phyloP scores from a whole-genome alignment of 768 basidiomycete genomes.

The Daedaleopsis sinensis region DNA sequence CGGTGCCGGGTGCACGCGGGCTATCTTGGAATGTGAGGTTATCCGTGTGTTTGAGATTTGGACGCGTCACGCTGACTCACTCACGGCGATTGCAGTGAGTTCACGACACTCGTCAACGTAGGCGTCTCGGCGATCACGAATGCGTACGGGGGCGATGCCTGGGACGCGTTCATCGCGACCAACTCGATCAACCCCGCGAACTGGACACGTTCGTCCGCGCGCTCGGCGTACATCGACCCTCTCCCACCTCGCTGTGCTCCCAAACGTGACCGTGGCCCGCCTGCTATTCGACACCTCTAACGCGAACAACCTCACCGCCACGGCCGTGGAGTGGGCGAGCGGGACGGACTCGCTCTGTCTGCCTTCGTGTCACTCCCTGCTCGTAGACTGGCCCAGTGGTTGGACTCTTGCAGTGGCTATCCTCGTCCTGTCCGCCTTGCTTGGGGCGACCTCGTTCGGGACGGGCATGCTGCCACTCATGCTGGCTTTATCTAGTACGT shows the following conservation, averaged over 20 bases:
- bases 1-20: constrained; percentile 48
- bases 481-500: constrained; percentile 70
- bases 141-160: constrained; percentile 50
- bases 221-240: constrained; percentile 66
- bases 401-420: too few species aligned
- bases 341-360: constrained; percentile 32
- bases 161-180: constrained; percentile 57
- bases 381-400: too few species aligned
- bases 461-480: constrained; percentile 78
- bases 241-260: constrained; percentile 61
- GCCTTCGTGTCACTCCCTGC: too few species aligned
- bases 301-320: constrained; percentile 42
- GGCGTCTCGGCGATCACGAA: constrained; percentile 47
- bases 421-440: constrained; percentile 57
- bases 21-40: constrained; percentile 56
- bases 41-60: not conserved
- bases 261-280: constrained; percentile 61
- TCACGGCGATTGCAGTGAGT: constrained; percentile 41
- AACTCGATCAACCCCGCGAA: too few species aligned
- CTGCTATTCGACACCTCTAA: constrained; percentile 43
- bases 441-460: constrained; percentile 66
- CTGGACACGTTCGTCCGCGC: constrained; percentile 67
- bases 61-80: constrained; percentile 15
- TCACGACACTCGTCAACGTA: constrained; percentile 46
- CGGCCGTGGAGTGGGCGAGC: constrained; percentile 52